These are phyloP conservation scores for Sphenostylis stenocarpa DNA, from an alignment of 306 rosid species.

Conservation along the genomic window DNA sequence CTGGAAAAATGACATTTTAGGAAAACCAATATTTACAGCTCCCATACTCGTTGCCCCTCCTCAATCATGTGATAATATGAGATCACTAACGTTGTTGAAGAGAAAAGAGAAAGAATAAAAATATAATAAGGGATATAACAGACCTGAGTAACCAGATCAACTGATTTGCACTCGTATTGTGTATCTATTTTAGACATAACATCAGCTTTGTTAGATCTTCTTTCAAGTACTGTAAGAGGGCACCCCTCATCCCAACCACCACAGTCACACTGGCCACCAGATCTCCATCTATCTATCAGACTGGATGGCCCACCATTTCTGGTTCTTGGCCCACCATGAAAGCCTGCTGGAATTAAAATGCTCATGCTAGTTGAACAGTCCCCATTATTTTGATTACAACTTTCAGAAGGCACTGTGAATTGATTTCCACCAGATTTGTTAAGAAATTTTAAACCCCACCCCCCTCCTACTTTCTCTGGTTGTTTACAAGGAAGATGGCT, in stretches of 20 bases:
- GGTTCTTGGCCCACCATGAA: constrained; percentile 87
- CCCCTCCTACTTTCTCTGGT: constrained; percentile 69
- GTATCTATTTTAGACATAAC: constrained; percentile 39
- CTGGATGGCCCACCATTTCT: constrained; percentile 82
- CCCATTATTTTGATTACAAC: constrained; percentile 45
- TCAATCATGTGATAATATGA: background rate
- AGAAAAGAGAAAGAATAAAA: background rate
- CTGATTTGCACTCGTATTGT: constrained; percentile 64
- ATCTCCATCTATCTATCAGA: constrained; percentile 88
- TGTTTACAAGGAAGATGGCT: constrained; percentile 56
- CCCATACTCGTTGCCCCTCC: background rate
- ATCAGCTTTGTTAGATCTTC: constrained; percentile 45
- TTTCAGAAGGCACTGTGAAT: constrained; percentile 34
- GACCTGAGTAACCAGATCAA: constrained; percentile 70
- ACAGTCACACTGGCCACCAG: constrained; percentile 86
- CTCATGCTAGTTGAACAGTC: constrained; percentile 67
- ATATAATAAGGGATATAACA: constrained; percentile 15
- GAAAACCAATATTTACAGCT: constrained; percentile 13
- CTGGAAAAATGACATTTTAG: background rate
- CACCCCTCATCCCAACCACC: constrained; percentile 99
- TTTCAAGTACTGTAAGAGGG: constrained; percentile 72
- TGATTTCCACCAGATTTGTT: constrained; percentile 58
- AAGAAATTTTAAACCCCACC: constrained; percentile 97
- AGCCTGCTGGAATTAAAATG: constrained; percentile 81
- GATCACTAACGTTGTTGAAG: constrained; percentile 12